Evolutionary conservation across 805 yeast species (phyloP).

Genomic region (Tetrapisispora iriomotensis): DNA sequence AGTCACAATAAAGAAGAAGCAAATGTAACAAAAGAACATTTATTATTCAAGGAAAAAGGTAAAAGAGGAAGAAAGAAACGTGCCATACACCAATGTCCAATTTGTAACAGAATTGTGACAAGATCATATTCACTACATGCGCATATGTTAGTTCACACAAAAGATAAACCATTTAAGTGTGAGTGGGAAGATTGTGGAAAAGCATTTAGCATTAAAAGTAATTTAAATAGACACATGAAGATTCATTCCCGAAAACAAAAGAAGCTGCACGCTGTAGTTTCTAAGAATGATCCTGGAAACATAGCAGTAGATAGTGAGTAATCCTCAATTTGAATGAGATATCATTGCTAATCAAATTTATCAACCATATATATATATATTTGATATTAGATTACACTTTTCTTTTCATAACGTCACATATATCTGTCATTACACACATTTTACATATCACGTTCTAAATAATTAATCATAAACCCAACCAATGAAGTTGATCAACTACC

Average conservation of each 20-base stretch:
- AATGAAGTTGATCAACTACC: too few relatives aligned
- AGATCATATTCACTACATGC: conserved; percentile 71
- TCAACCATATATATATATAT: too few relatives aligned
- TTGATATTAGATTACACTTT: too few relatives aligned
- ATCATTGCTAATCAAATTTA: too few relatives aligned
- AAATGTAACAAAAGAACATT: background rate
- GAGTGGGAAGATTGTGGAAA: conserved; percentile 54
- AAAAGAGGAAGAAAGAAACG: background rate
- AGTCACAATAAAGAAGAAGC: too few relatives aligned
- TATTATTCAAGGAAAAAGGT: background rate
- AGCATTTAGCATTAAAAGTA: conserved; percentile 61
- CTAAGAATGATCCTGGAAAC: background rate
- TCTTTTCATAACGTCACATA: too few relatives aligned
- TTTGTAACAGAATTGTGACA: conserved; percentile 62
- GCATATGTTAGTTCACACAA: conserved; percentile 67
- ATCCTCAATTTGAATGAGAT: too few relatives aligned
- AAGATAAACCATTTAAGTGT: conserved; percentile 58
- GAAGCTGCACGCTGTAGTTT: background rate
- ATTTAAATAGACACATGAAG: conserved; percentile 65
- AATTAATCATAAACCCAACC: too few relatives aligned
- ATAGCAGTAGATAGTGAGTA: too few relatives aligned
- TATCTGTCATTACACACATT: too few relatives aligned
- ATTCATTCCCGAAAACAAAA: conserved; percentile 36
- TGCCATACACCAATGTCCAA: conserved; percentile 30
- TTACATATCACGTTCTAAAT: too few relatives aligned